Evolutionary conservation across 1,284 basidiomycete genomes (phyloP).

Genomic region (Volvariella surrecta): DNA sequence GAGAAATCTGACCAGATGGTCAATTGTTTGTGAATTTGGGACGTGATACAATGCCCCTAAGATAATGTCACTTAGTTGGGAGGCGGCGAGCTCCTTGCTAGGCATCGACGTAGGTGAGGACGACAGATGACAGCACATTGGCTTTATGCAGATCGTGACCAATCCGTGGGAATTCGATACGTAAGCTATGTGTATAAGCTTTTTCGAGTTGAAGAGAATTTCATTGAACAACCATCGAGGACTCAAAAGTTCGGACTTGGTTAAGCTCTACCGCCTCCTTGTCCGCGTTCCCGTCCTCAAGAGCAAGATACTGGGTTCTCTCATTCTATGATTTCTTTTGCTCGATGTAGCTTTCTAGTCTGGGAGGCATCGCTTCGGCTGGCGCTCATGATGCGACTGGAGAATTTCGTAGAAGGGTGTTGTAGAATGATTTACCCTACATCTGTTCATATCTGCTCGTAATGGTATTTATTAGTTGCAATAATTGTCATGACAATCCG

Average conservation of each 20-base stretch:
- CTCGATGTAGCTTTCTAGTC: constrained; percentile 30
- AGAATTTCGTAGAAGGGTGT: constrained; percentile 14
- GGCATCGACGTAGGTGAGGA: constrained; percentile 16
- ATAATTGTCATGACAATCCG: too few species aligned
- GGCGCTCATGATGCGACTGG: constrained; percentile 31
- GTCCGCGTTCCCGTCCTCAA: constrained; percentile 89
- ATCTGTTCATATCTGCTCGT: too few species aligned
- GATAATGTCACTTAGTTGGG: constrained; percentile 47
- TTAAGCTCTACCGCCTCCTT: constrained; percentile 69
- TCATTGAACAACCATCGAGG: constrained; percentile 57
- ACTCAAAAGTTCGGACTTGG: constrained; percentile 85
- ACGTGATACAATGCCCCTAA: constrained; percentile 54
- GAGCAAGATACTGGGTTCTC: constrained; percentile 30
- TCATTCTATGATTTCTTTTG: constrained; percentile 25
- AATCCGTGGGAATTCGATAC: not conserved
- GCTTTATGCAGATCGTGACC: not conserved
- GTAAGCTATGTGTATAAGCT: too few species aligned
- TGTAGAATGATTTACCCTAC: too few species aligned
- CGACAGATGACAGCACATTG: not conserved
- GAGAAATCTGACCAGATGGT: constrained; percentile 65
- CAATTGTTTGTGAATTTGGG: constrained; percentile 50
- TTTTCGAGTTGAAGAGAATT: constrained; percentile 4
- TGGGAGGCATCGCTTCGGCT: constrained; percentile 50
- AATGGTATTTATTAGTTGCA: too few species aligned
- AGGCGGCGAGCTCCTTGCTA: constrained; percentile 23